phyloP scores from a whole-genome alignment of 1,139 yeast species.

The Debaryomycetaceae sp. region DNA sequence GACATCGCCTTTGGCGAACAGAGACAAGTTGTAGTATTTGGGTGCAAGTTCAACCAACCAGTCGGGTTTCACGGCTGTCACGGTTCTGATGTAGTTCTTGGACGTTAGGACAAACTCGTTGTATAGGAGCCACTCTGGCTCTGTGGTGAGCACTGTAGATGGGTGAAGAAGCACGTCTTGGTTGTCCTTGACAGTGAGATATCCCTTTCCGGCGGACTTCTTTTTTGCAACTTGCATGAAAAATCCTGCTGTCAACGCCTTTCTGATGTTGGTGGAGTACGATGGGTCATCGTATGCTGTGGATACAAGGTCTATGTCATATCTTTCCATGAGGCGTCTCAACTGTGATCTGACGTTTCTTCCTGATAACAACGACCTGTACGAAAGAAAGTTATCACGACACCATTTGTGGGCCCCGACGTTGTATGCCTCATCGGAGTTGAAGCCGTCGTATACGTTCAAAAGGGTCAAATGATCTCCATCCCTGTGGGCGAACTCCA shows the following conservation, averaged over 20 bases:
- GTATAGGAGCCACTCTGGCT: constrained; percentile 90
- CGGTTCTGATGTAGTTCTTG: constrained; percentile 91
- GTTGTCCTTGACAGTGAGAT: constrained; percentile 87
- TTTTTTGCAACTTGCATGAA: constrained; percentile 98
- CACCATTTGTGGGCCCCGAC: constrained; percentile 79
- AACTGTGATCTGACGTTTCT: constrained; percentile 83
- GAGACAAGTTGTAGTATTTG: constrained; percentile 69
- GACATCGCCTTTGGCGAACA: constrained; percentile 81
- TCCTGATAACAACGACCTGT: constrained; percentile 79
- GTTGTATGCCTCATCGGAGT: constrained; percentile 63
- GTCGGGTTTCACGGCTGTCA: constrained; percentile 87
- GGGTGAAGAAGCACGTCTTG: constrained; percentile 96
- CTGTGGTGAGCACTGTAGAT: constrained; percentile 79
- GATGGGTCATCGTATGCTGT: constrained; percentile 66
- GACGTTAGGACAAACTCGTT: constrained; percentile 93
- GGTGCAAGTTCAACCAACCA: constrained; percentile 90
- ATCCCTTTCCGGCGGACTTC: constrained; percentile 68
- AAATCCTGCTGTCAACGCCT: constrained; percentile 89
- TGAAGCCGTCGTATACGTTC: constrained; percentile 84
- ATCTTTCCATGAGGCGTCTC: constrained; percentile 75
- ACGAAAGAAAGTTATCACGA: constrained; percentile 80
- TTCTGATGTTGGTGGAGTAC: constrained; percentile 72
- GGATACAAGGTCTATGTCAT: constrained; percentile 69
- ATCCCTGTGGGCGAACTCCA: constrained; percentile 85
- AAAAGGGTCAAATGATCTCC: constrained; percentile 93